A percentile compares a stretch with the other conserved stretches of the same genome.
phyloP scores from a whole-genome alignment of 306 rosid genomes.

The Fagus crenata region DNA sequence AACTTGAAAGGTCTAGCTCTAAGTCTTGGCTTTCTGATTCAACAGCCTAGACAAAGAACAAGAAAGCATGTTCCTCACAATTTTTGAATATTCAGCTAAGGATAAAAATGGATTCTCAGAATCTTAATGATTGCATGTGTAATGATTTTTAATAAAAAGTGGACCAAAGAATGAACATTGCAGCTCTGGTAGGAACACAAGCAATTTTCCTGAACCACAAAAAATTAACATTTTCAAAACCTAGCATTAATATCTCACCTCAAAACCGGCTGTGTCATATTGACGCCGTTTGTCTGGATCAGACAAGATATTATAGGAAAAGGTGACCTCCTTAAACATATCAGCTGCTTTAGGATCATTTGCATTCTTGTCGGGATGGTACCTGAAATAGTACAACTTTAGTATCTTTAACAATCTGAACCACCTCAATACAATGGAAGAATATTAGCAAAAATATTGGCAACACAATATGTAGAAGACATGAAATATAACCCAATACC shows the following conservation, averaged over 20 bases:
- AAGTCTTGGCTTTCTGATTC: slow-evolving; percentile 91
- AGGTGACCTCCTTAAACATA: slow-evolving; percentile 90
- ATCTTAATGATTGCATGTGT: slow-evolving; percentile 6
- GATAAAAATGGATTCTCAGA: background rate
- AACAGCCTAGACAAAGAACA: slow-evolving; percentile 65
- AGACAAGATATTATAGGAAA: slow-evolving; percentile 80
- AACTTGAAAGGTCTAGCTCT: slow-evolving; percentile 98
- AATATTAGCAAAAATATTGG: slow-evolving; percentile 30
- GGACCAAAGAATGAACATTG: slow-evolving; percentile 18
- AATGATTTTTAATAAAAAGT: background rate
- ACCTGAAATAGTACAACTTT: slow-evolving; percentile 54
- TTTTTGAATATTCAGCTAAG: slow-evolving; percentile 10
- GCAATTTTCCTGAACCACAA: slow-evolving; percentile 25
- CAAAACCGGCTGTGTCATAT: slow-evolving; percentile 89
- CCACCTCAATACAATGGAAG: slow-evolving; percentile 9
- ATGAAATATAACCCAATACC: background rate
- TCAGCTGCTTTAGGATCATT: slow-evolving; percentile 98
- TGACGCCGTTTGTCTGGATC: slow-evolving; percentile 93
- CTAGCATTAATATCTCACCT: slow-evolving; percentile 54
- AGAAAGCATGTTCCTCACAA: slow-evolving; percentile 19
- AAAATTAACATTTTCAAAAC: slow-evolving; percentile 21
- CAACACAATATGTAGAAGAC: slow-evolving; percentile 12
- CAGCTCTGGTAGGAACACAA: slow-evolving; percentile 14
- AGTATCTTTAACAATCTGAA: slow-evolving; percentile 24
- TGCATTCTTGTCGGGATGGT: slow-evolving; percentile 97